A percentile compares a stretch with the other conserved stretches of the same genome.
phyloP scores from a whole-genome alignment of 2,329 filamentous ascomycete genomes.

The Xylariaceae sp. region DNA sequence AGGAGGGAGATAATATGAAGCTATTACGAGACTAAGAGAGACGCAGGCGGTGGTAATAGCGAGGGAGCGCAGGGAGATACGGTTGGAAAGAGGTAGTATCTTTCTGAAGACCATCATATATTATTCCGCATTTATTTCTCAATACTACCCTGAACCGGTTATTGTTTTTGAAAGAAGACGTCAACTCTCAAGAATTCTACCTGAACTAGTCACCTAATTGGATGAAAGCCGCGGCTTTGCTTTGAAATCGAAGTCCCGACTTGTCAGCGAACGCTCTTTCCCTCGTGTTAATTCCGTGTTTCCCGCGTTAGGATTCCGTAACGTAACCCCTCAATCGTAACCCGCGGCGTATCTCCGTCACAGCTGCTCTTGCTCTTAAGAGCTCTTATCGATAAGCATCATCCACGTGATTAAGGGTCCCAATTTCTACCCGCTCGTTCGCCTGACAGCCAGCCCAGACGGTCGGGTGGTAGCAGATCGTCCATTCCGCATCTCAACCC shows the following conservation, averaged over 20 bases:
- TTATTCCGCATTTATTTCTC: neutral
- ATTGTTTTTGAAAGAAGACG: too few relatives aligned
- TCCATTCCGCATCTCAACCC: slow-evolving; percentile 13
- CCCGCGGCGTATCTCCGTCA: too few relatives aligned
- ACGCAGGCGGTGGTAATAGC: slow-evolving; percentile 22
- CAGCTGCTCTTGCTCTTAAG: neutral
- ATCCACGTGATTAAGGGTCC: slow-evolving; percentile 15
- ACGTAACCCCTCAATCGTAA: too few relatives aligned
- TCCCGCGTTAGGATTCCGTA: too few relatives aligned
- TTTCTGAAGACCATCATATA: slow-evolving; percentile 26
- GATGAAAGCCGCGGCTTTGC: slow-evolving; percentile 24
- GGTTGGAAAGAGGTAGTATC: slow-evolving; percentile 14
- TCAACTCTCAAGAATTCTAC: too few relatives aligned
- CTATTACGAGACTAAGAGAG: slow-evolving; percentile 24
- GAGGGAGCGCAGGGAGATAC: slow-evolving; percentile 25
- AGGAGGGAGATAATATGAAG: slow-evolving; percentile 23
- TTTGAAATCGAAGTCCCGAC: slow-evolving; percentile 33
- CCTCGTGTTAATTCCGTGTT: too few relatives aligned
- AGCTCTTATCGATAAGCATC: slow-evolving; percentile 16
- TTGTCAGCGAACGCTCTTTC: too few relatives aligned
- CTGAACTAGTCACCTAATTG: slow-evolving; percentile 20
- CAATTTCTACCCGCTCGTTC: slow-evolving; percentile 1
- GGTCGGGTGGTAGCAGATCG: neutral
- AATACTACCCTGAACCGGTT: too few relatives aligned
- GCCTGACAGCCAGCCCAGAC: neutral